phyloP scores from a whole-genome alignment of 2,329 filamentous ascomycete genomes.

The Fusarium pilosicola region DNA sequence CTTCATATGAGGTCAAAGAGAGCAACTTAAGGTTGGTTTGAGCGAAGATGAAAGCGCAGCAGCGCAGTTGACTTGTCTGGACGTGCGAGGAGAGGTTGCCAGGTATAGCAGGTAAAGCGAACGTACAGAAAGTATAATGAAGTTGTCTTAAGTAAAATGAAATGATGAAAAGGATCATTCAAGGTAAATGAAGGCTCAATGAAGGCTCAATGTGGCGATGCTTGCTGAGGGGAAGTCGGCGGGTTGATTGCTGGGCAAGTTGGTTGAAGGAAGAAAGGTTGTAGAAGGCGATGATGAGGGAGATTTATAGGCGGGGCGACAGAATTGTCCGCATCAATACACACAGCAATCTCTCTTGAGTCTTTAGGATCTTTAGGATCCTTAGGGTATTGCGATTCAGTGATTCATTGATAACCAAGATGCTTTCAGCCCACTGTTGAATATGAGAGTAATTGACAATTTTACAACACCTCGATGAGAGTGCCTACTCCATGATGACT shows the following conservation, averaged over 20 bases:
- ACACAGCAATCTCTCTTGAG: neutral
- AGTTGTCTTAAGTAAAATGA: neutral
- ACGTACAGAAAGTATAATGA: no score
- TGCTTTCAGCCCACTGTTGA: neutral
- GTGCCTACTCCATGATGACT: neutral
- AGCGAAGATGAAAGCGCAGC: no score
- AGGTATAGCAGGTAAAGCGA: no score
- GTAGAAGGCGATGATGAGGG: neutral
- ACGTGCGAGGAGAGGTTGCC: no score
- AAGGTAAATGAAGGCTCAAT: no score
- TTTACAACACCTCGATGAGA: neutral
- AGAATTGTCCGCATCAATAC: neutral
- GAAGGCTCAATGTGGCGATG: rapidly evolving
- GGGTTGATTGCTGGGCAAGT: neutral
- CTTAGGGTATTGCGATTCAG: neutral
- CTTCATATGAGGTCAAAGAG: no score
- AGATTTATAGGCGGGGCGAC: neutral
- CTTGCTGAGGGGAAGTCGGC: rapidly evolving
- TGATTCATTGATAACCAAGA: neutral
- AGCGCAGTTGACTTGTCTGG: no score
- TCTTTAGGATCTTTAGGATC: neutral
- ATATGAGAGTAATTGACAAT: no score
- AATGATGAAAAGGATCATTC: rapidly evolving
- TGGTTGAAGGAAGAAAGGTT: neutral
- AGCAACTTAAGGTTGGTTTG: no score